Base-by-base conservation (phyloP, 2,329 filamentous ascomycete species). In the Penicillium polonicum region DNA sequence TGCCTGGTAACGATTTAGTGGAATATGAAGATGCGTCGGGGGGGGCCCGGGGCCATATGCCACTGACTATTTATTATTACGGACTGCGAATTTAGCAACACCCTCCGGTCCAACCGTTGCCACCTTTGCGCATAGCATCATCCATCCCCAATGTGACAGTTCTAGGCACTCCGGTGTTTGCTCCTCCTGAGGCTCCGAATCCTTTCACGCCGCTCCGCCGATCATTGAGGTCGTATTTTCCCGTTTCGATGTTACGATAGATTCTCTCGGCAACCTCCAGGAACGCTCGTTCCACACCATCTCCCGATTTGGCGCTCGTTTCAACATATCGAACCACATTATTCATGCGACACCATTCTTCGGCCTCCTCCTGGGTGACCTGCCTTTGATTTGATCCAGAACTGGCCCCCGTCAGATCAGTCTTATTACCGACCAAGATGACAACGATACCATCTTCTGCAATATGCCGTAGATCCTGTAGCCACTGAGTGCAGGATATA, bases 381-480 rank as follows among this genome's bases (percentile, higher is more conserved):
- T 95, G 89, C 56, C 93, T 83, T 76, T 87, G 85, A 52, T 68
- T 70, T 44, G 60, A 58, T 17, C 79, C 57, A 65, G 79, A 65
- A 66, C 74, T 65, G 59, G 73, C 62, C 48, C 80, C 79, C 0
- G 89, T 86, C 42, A 97, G 81, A 76, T 99, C 94, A 35, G 86
- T 86, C 77, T 99, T 99, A 79, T 99, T 99, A 42, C 94, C 94
- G 5, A 99, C 94, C 6, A 99, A 80, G 21, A 99, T 88, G 17
- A 97, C 90, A 45, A 97, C 90, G 63, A 97, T 97, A 70, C 94
- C 90, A 25, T 94, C 91, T 76, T 97, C 94, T 49, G 94, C 94
- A 68, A 97, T 97, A 74, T 94, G 91, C 42, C 92, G 87, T 63
- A 99, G 82, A 78, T 99, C 94, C 69, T 93, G 87, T 44, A 97